These are phyloP conservation scores for Carallia pectinifolia DNA, from an alignment of 345 rosid genomes.

Conservation along the genomic window DNA sequence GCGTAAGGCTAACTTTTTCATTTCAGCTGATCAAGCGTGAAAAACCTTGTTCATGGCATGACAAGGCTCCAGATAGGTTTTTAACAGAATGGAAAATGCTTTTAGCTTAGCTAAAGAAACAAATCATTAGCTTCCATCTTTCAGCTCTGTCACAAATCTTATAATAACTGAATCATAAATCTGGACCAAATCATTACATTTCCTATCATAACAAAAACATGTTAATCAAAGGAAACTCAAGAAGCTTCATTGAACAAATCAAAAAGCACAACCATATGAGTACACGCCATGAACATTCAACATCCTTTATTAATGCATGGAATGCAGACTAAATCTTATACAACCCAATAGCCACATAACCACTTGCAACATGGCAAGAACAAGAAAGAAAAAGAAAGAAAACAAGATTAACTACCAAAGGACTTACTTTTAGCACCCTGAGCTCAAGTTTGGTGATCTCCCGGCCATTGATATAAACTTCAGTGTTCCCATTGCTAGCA, in stretches of 20 bases:
- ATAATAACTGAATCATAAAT: too few species aligned
- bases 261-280: neutral
- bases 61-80: too few species aligned
- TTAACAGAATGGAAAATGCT: too few species aligned
- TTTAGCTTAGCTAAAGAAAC: too few species aligned
- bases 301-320: neutral
- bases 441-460: slow-evolving; percentile 86
- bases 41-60: too few species aligned
- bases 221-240: neutral
- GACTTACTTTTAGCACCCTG: slow-evolving; percentile 72
- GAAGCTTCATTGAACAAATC: neutral
- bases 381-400: neutral
- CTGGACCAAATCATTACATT: too few species aligned
- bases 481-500: slow-evolving; percentile 86
- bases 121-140: too few species aligned
- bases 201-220: neutral
- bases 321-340: neutral
- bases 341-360: neutral
- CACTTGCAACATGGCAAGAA: slow-evolving; percentile 1
- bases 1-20: too few species aligned
- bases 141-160: too few species aligned
- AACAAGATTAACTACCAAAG: neutral
- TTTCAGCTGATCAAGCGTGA: too few species aligned
- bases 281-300: neutral
- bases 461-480: slow-evolving; percentile 89